phyloP scores from a whole-genome alignment of 108 stramenopile genomes.

The Skeletonema marinoi region DNA sequence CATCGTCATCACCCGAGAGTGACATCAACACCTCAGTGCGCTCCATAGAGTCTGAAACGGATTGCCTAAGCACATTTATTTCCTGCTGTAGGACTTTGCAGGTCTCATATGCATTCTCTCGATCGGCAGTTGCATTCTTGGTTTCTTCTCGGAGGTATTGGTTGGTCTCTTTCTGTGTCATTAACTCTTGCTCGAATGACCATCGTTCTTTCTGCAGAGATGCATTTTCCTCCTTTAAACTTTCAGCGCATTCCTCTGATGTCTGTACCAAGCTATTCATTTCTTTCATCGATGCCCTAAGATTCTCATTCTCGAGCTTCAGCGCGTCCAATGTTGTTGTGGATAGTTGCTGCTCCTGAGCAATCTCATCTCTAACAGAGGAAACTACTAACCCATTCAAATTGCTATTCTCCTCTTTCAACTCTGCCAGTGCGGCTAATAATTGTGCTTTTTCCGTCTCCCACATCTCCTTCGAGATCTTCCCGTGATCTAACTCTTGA shows the following conservation, averaged over 20 bases:
- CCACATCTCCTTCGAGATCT: neutral
- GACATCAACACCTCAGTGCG: neutral
- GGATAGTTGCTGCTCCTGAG: slow-evolving; percentile 13
- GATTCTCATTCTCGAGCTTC: slow-evolving; percentile 11
- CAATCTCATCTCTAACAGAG: slow-evolving; percentile 18
- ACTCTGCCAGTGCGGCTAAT: slow-evolving; percentile 4
- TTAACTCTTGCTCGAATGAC: neutral
- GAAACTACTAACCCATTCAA: slow-evolving; percentile 10
- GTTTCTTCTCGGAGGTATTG: slow-evolving; percentile 16
- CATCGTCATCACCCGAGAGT: neutral
- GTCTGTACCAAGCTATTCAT: slow-evolving; percentile 15
- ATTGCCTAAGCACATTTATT: slow-evolving; percentile 18
- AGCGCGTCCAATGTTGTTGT: neutral
- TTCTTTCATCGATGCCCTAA: slow-evolving; percentile 4
- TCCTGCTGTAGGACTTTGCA: slow-evolving; percentile 21
- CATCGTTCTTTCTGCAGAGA: slow-evolving; percentile 11
- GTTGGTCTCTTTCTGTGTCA: slow-evolving; percentile 1
- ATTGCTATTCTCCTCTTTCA: slow-evolving; percentile 10
- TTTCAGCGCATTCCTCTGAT: neutral
- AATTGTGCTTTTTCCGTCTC: slow-evolving; percentile 11
- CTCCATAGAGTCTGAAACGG: slow-evolving; percentile 3
- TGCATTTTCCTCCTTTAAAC: slow-evolving; percentile 15
- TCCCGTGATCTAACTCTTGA: neutral
- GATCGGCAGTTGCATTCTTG: slow-evolving; percentile 12
- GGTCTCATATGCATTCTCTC: slow-evolving; percentile 23